A percentile compares a stretch with the other conserved stretches of the same genome.
Evolutionary conservation across 2,329 filamentous ascomycete genomes (phyloP).

Genomic region (Passalora sequoiae): DNA sequence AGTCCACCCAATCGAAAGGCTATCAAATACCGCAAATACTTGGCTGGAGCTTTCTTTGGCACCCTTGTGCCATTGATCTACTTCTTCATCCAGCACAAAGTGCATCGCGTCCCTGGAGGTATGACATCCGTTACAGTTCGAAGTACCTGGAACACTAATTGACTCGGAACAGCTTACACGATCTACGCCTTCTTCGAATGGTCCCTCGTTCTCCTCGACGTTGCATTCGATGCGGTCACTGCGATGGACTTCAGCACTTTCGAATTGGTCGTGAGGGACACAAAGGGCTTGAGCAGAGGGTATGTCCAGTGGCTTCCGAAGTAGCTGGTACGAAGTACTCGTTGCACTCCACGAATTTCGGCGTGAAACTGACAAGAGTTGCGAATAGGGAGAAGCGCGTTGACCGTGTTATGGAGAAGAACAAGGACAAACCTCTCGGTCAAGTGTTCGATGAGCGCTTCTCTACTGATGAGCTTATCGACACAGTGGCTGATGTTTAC

Average conservation of each 20-base stretch:
- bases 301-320: constrained; percentile 95
- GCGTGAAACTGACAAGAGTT: constrained; percentile 7
- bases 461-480: constrained; percentile 67
- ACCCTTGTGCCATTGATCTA: constrained; percentile 87
- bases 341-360: constrained; percentile 10
- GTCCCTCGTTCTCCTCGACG: constrained; percentile 89
- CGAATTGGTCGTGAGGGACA: constrained; percentile 81
- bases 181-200: constrained; percentile 98
- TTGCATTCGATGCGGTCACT: constrained; percentile 93
- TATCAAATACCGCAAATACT: constrained; percentile 80
- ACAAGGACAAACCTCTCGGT: constrained; percentile 66
- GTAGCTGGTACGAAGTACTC: constrained; percentile 58
- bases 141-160: constrained; percentile 7
- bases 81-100: constrained; percentile 98
- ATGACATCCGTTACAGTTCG: constrained; percentile 33
- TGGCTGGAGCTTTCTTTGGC: constrained; percentile 81
- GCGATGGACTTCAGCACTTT: constrained; percentile 85
- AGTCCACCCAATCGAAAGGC: constrained; percentile 79
- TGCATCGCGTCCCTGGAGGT: constrained; percentile 91
- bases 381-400: constrained; percentile 27
- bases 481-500: constrained; percentile 83
- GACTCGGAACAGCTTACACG: constrained; percentile 72
- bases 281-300: constrained; percentile 90
- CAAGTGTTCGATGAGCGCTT: constrained; percentile 68
- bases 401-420: constrained; percentile 33